Percentiles rank a stretch among this genome's conserved stretches.
These are phyloP conservation scores for Cymbidium sinense DNA, from an alignment of 106 monocot species.

Conservation along the genomic window DNA sequence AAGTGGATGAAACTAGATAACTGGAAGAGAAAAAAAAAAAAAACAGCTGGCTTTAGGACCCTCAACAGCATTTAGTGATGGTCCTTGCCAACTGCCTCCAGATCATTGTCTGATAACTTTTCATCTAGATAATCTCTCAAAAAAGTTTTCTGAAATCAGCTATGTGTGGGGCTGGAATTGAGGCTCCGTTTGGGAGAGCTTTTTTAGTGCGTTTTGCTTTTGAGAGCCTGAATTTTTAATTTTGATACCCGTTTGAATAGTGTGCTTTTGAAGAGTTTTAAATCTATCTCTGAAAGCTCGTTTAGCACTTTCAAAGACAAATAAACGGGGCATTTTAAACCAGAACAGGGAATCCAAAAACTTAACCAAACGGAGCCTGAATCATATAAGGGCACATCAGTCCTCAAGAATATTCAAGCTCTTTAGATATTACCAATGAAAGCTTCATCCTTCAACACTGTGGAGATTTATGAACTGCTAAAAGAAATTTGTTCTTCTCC, in stretches of 20 bases:
- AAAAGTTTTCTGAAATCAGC: neutral
- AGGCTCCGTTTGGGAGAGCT: no score
- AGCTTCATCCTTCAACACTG: neutral
- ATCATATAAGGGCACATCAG: neutral
- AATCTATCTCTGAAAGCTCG: no score
- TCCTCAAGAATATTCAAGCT: neutral
- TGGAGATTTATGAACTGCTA: neutral
- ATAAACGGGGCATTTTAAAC: no score
- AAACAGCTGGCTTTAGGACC: neutral
- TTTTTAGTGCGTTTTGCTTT: no score
- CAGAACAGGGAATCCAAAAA: no score
- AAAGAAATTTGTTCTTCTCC: neutral
- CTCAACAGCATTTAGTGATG: neutral
- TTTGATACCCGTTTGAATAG: no score
- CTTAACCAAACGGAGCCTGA: no score
- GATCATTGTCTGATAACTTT: constrained; percentile 8
- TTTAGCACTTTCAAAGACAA: no score
- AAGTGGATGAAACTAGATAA: neutral
- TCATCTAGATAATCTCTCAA: constrained; percentile 4
- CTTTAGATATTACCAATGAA: neutral
- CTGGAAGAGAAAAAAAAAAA: neutral
- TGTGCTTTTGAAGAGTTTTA: no score
- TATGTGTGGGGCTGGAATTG: neutral
- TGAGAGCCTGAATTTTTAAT: no score
- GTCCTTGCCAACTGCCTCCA: constrained; percentile 1